Evolutionary conservation across 495 filamentous ascomycete species (phyloP).

Genomic region (Xylaria sp.): DNA sequence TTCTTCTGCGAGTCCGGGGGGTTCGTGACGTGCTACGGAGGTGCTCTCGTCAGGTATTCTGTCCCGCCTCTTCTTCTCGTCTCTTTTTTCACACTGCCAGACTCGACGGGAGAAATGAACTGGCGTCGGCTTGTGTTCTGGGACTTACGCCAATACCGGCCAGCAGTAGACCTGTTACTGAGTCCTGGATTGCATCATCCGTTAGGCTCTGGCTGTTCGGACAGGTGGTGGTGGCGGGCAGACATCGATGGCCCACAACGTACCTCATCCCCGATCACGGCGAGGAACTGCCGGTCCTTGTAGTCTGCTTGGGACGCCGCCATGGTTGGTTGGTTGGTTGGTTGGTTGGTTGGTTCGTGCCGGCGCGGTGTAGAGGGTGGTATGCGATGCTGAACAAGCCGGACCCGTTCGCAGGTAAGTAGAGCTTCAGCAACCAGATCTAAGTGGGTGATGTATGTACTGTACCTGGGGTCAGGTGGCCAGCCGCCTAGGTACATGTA

Average conservation of each 20-base stretch:
- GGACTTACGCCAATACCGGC: conserved; percentile 89
- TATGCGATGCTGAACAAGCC: neutral
- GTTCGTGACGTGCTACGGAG: conserved; percentile 46
- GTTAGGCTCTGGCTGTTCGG: conserved; percentile 35
- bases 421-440: neutral
- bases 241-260: conserved; percentile 27
- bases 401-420: neutral
- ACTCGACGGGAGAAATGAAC: neutral
- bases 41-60: conserved; percentile 24
- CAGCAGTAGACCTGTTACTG: conserved; percentile 91
- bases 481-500: too few relatives aligned
- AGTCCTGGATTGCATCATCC: conserved; percentile 65
- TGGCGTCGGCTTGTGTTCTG: neutral
- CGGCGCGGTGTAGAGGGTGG: conserved; percentile 26
- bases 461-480: neutral
- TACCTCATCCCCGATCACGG: conserved; percentile 98
- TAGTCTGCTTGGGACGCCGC: conserved; percentile 67
- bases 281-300: conserved; percentile 94
- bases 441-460: neutral
- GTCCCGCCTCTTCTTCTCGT: neutral
- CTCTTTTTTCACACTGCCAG: neutral
- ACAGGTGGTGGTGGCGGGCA: neutral
- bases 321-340: conserved; percentile 44
- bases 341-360: too few relatives aligned
- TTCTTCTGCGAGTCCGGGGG: conserved; percentile 90